Evolutionary conservation across 441 rosid genomes (phyloP), one percentile per base, ranked within the genome.

Genomic region (Corymbia calophylla): DNA sequence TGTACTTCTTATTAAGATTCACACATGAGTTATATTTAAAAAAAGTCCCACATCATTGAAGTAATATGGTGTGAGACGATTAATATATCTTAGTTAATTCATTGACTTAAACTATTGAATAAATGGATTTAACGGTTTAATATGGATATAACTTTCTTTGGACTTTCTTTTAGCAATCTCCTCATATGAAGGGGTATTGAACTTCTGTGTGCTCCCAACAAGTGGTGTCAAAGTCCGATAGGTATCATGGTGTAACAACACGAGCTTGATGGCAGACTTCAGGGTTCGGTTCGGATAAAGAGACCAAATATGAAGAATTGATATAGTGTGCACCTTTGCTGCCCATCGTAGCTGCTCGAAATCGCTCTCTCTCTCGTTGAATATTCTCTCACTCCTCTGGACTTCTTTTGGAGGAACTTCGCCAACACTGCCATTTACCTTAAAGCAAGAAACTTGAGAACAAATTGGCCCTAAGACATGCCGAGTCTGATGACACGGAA

Each of bases 101-200:
- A 58, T 58, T 58, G 0, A 14, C 64, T 58, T 10, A 58, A 58
- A 0, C 23, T 56, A 21, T 56, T 56, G 62, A 10, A 58, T 25
- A 58, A 1, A 0, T 58, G 64, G 1, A 0, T 1, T 13, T 5
- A 25, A 58, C 11, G n/a, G n/a, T n/a, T n/a, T n/a, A n/a, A n/a
- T n/a, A n/a, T n/a, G n/a, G n/a, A n/a, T n/a, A n/a, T n/a, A n/a
- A n/a, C n/a, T n/a, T n/a, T n/a, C n/a, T n/a, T 23, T 25, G n/a
- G 0, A 6, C 6, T 58, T 58, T 58, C 10, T 29, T 3, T 58
- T 9, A 58, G 0, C 25, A 1, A 58, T 58, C 3, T 9, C 14
- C 17, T 2, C 1, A 0, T 0, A 58, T 2, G 6, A 58, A 23
- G 62, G 6, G 62, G 6, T 58, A 58, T 58, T 5, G 44, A 39